A percentile compares a stretch with the other conserved stretches of the same genome.
These are phyloP conservation scores for Geum urbanum DNA, from an alignment of 306 rosid genomes.

Conservation along the genomic window DNA sequence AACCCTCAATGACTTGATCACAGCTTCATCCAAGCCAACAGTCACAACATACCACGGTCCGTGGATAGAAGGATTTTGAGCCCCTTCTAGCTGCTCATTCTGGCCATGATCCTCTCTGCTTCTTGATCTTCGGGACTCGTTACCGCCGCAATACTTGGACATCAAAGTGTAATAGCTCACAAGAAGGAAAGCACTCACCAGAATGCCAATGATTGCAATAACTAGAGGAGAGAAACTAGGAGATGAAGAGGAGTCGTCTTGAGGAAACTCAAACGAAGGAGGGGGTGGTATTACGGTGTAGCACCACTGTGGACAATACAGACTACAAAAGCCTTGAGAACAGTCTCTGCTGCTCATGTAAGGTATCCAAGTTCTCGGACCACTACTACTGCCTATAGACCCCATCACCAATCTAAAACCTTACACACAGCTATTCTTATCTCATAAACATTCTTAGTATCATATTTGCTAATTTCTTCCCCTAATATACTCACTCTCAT, in stretches of 20 bases:
- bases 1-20: conserved; percentile 63
- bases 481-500: background rate
- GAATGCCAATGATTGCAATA: conserved; percentile 72
- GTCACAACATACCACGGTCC: conserved; percentile 67
- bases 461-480: background rate
- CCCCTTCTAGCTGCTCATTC: conserved; percentile 44
- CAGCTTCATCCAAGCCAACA: conserved; percentile 70
- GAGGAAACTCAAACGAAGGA: conserved; percentile 61
- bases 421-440: background rate
- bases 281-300: conserved; percentile 67
- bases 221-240: conserved; percentile 79
- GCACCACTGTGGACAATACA: conserved; percentile 90
- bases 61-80: conserved; percentile 49
- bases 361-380: conserved; percentile 69
- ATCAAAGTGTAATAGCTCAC: conserved; percentile 70
- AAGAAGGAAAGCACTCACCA: conserved; percentile 85
- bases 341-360: conserved; percentile 74
- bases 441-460: background rate
- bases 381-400: conserved; percentile 44
- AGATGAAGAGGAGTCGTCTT: conserved; percentile 36
- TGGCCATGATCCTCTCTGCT: conserved; percentile 23
- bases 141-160: conserved; percentile 73
- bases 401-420: conserved; percentile 41
- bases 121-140: conserved; percentile 23
- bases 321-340: conserved; percentile 76